phyloP scores from a whole-genome alignment of 2,329 filamentous ascomycete species.

The Remersonia thermophila region DNA sequence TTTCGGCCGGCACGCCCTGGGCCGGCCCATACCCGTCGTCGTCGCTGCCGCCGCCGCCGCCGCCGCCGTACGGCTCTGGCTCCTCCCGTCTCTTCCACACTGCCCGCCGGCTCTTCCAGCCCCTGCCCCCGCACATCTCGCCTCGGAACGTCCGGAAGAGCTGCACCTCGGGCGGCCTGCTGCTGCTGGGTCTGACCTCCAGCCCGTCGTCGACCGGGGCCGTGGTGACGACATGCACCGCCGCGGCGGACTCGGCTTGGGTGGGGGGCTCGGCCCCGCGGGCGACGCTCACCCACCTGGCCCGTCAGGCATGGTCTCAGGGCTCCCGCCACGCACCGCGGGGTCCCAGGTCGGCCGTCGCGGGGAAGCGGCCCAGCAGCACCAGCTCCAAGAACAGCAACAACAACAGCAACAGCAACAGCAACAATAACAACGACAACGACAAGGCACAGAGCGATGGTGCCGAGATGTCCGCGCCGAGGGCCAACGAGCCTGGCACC shows the following conservation, averaged over 20 bases:
- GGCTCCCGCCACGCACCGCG: conserved; percentile 11
- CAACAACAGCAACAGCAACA: conserved; percentile 8
- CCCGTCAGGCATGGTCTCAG: conserved; percentile 27
- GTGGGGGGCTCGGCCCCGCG: conserved; percentile 18
- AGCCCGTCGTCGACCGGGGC: conserved; percentile 26
- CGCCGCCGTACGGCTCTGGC: no score
- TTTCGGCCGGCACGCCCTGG: background rate
- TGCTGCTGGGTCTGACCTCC: conserved; percentile 36
- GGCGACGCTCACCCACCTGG: conserved; percentile 24
- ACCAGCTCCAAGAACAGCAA: conserved; percentile 19
- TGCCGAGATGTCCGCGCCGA: no score
- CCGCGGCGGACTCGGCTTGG: conserved; percentile 26
- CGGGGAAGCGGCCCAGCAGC: conserved; percentile 22
- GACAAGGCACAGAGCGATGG: no score
- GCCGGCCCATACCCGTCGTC: no score
- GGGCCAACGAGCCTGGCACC: background rate
- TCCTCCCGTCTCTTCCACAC: conserved; percentile 14
- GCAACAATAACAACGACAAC: no score
- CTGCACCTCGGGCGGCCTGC: conserved; percentile 42
- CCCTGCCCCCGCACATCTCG: conserved; percentile 21
- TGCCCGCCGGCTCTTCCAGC: conserved; percentile 18
- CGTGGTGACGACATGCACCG: conserved; percentile 28
- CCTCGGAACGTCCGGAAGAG: conserved; percentile 33
- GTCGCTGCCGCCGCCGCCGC: no score
- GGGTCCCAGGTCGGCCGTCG: conserved; percentile 7